phyloP scores from a whole-genome alignment of 1,284 basidiomycete genomes.

The Inonotus obliquus region DNA sequence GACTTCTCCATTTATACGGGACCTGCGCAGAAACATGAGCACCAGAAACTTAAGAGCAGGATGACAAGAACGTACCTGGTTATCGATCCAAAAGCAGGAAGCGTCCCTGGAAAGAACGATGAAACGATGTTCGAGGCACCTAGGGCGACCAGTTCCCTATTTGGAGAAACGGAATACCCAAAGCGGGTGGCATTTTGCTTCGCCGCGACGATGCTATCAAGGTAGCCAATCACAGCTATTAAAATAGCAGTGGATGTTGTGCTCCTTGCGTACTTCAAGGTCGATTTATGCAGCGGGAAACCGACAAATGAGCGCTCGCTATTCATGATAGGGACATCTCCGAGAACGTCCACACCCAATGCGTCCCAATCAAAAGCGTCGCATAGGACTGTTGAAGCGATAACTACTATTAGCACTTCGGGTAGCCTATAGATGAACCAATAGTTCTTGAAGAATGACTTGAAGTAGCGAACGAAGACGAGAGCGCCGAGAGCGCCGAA shows the following conservation, averaged over 20 bases:
- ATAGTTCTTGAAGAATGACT: slow-evolving; percentile 47
- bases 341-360: slow-evolving; percentile 78
- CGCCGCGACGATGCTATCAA: slow-evolving; percentile 82
- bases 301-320: slow-evolving; percentile 53
- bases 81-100: slow-evolving; percentile 88
- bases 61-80: slow-evolving; percentile 50
- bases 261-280: slow-evolving; percentile 59
- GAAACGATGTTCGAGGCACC: slow-evolving; percentile 76
- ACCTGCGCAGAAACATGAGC: slow-evolving; percentile 37
- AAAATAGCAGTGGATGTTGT: slow-evolving; percentile 80
- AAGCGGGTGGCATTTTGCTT: slow-evolving; percentile 84
- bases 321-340: slow-evolving; percentile 62
- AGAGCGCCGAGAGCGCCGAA: slow-evolving; percentile 62
- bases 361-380: slow-evolving; percentile 70
- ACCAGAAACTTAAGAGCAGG: background rate
- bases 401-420: slow-evolving; percentile 78
- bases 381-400: slow-evolving; percentile 76
- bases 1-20: slow-evolving; percentile 80
- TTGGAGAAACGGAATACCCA: slow-evolving; percentile 86
- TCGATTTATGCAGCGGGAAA: slow-evolving; percentile 59
- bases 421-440: slow-evolving; percentile 77
- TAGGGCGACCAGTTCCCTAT: slow-evolving; percentile 87
- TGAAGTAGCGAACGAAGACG: slow-evolving; percentile 54
- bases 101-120: slow-evolving; percentile 79
- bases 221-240: slow-evolving; percentile 70